phyloP scores from a whole-genome alignment of 495 filamentous ascomycete species.

The Haplographium delicatum region DNA sequence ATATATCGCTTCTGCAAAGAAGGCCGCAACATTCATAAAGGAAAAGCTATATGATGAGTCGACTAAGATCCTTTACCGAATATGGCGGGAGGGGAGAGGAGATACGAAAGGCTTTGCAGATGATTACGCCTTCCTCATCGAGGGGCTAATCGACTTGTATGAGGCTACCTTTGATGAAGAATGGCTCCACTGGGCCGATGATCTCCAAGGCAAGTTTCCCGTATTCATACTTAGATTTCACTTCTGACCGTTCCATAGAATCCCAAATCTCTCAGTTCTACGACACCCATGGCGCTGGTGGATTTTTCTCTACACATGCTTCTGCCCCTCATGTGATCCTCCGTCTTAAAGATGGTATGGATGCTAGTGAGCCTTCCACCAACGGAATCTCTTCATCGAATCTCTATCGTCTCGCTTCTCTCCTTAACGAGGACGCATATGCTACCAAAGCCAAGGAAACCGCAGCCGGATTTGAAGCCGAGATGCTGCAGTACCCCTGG shows the following conservation, averaged over 20 bases:
- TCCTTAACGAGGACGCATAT: constrained; percentile 65
- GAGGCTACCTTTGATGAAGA: constrained; percentile 77
- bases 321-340: constrained; percentile 70
- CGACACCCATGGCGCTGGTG: constrained; percentile 50
- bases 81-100: constrained; percentile 68
- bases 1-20: constrained; percentile 60
- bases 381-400: constrained; percentile 84
- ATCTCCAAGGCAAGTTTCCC: constrained; percentile 60
- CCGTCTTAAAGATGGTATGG: constrained; percentile 89
- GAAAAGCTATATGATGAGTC: constrained; percentile 66
- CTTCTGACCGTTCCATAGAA: constrained; percentile 34
- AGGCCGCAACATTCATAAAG: constrained; percentile 71
- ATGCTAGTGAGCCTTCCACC: constrained; percentile 80
- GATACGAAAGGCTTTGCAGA: constrained; percentile 80
- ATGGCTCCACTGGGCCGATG: constrained; percentile 79
- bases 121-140: constrained; percentile 88
- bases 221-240: background rate
- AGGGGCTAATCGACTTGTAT: constrained; percentile 81
- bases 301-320: constrained; percentile 79
- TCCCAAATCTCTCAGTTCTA: constrained; percentile 66
- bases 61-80: constrained; percentile 61
- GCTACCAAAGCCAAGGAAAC: constrained; percentile 63
- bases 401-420: constrained; percentile 66
- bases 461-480: constrained; percentile 76
- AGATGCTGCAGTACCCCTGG: constrained; percentile 88